Evolutionary conservation across 2,329 filamentous ascomycete genomes (phyloP).

Genomic region (Alternaria dauci): DNA sequence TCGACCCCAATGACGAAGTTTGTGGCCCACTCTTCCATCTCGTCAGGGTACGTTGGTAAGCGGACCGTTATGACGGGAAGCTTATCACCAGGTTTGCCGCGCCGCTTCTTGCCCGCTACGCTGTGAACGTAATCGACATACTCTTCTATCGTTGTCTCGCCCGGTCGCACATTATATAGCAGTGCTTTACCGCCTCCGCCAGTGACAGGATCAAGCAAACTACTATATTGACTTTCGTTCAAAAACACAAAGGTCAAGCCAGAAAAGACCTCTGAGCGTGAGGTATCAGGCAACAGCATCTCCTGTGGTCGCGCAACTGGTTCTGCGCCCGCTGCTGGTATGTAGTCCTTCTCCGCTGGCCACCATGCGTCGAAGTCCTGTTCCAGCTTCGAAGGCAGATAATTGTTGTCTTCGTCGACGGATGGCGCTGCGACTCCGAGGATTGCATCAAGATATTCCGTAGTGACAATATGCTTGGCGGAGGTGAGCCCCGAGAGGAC

Average conservation of each 20-base stretch:
- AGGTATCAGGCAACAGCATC: slow-evolving; percentile 74
- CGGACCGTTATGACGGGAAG: slow-evolving; percentile 82
- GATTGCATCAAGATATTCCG: slow-evolving; percentile 76
- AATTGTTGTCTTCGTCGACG: slow-evolving; percentile 52
- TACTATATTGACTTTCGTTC: slow-evolving; percentile 76
- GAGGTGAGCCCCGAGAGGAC: slow-evolving; percentile 87
- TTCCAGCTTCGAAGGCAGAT: slow-evolving; percentile 71
- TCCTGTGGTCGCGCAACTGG: slow-evolving; percentile 71
- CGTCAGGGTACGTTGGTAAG: slow-evolving; percentile 60
- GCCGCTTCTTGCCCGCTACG: slow-evolving; percentile 76
- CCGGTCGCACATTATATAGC: slow-evolving; percentile 67
- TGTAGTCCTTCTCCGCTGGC: slow-evolving; percentile 75
- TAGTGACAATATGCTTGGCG: slow-evolving; percentile 77
- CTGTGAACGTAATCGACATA: slow-evolving; percentile 80
- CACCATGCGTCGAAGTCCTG: slow-evolving; percentile 79
- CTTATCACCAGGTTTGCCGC: slow-evolving; percentile 69
- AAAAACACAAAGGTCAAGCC: slow-evolving; percentile 92
- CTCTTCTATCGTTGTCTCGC: slow-evolving; percentile 74
- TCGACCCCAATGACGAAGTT: slow-evolving; percentile 75
- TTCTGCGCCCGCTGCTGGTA: slow-evolving; percentile 80
- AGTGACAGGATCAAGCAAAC: slow-evolving; percentile 75
- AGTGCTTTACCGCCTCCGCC: slow-evolving; percentile 85
- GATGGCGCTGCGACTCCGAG: slow-evolving; percentile 64
- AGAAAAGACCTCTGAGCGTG: slow-evolving; percentile 76
- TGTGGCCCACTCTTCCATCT: slow-evolving; percentile 70